These are phyloP conservation scores for Leccinum incarnatum DNA, from an alignment of 768 basidiomycete species.

Conservation along the genomic window DNA sequence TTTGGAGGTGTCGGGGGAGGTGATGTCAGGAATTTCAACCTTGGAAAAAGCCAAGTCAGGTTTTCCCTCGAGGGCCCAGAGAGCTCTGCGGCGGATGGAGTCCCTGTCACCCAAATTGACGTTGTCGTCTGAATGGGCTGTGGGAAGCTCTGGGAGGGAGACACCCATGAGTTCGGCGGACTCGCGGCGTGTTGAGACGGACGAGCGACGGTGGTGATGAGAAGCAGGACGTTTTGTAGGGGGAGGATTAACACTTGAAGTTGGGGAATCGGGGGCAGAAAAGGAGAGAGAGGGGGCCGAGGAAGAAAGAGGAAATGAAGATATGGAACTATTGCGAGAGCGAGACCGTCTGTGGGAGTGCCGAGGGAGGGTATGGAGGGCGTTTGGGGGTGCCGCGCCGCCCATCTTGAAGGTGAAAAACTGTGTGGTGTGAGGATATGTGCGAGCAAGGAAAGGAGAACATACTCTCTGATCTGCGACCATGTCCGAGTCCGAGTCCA, in stretches of 20 bases:
- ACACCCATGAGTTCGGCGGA: conserved; percentile 91
- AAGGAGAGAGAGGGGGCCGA: conserved; percentile 37
- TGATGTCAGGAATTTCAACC: conserved; percentile 82
- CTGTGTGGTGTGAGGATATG: conserved; percentile 34
- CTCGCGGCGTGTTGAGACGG: conserved; percentile 86
- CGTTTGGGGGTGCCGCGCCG: conserved; percentile 32
- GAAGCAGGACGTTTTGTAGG: conserved; percentile 60
- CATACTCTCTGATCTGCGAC: conserved; percentile 44
- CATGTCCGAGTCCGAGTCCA: conserved; percentile 36
- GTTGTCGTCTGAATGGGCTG: conserved; percentile 61
- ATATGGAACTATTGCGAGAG: conserved; percentile 65
- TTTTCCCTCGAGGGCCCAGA: conserved; percentile 87
- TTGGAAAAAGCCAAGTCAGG: conserved; percentile 65
- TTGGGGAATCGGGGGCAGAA: conserved; percentile 36
- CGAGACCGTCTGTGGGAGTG: conserved; percentile 46
- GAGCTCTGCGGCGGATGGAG: conserved; percentile 76
- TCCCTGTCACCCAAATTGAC: conserved; percentile 70
- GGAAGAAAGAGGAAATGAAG: conserved; percentile 39
- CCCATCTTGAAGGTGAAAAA: conserved; percentile 76
- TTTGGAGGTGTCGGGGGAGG: conserved; percentile 54
- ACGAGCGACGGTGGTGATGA: conserved; percentile 81
- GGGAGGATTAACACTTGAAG: conserved; percentile 15
- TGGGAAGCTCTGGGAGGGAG: conserved; percentile 61
- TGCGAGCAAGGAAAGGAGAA: not conserved
- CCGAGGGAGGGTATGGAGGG: conserved; percentile 36